These are phyloP conservation scores for Chaetomium sp. DNA, from an alignment of 2,329 filamentous ascomycete species.

Conservation along the genomic window DNA sequence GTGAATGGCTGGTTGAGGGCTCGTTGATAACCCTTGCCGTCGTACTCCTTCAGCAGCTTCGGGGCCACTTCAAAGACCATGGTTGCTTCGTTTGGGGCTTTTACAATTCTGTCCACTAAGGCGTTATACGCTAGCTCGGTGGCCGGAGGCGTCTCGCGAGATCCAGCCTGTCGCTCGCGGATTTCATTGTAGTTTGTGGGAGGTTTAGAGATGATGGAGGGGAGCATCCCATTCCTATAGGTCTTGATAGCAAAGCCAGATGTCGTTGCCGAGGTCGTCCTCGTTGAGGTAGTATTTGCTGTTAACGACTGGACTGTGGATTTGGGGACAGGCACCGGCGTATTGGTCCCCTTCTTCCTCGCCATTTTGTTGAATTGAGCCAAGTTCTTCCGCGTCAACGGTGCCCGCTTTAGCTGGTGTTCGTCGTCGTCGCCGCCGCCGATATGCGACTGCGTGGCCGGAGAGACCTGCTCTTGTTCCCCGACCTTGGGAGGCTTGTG, in stretches of 20 bases:
- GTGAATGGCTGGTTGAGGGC: slow-evolving; percentile 7
- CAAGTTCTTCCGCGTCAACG: too few relatives aligned
- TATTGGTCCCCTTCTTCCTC: too few relatives aligned
- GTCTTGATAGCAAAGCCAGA: slow-evolving; percentile 1
- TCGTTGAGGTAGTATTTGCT: background rate
- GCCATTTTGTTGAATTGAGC: too few relatives aligned
- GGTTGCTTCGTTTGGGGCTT: background rate
- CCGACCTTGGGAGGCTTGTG: too few relatives aligned
- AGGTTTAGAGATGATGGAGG: background rate
- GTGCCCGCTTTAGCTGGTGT: too few relatives aligned
- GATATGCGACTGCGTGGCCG: too few relatives aligned
- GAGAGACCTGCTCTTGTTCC: too few relatives aligned
- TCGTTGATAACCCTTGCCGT: background rate
- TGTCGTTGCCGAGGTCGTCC: background rate
- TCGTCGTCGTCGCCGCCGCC: too few relatives aligned
- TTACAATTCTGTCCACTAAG: background rate
- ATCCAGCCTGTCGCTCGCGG: background rate
- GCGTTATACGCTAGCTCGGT: background rate
- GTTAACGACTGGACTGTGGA: too few relatives aligned
- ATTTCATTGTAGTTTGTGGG: background rate
- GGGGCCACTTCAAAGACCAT: background rate
- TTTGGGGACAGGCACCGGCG: too few relatives aligned
- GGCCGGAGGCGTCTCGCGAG: background rate
- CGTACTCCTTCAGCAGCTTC: background rate
- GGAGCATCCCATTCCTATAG: slow-evolving; percentile 3